Evolutionary conservation across 495 filamentous ascomycete species (phyloP), one percentile per base, ranked within the genome.

Genomic region (Immersiella caudata): DNA sequence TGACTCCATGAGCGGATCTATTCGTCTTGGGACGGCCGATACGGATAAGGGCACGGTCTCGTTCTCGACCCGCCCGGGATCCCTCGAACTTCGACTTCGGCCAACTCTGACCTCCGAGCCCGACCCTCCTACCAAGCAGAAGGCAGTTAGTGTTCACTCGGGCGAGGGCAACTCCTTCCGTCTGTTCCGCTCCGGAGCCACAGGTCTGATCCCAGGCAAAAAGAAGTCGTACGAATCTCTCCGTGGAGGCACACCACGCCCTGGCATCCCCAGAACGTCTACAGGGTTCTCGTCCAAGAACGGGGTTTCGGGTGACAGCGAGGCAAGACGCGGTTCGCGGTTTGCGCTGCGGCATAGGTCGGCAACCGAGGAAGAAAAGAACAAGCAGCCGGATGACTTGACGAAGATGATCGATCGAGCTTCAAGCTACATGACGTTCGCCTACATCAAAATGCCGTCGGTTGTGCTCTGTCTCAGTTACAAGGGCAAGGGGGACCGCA

Each of bases 321-420:
- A 84, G 11, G 80, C 73, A 14, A 88, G 91, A 68, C 83, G 83
- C 67, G 67, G 68, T 18, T 76, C 80, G 0, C 82, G 82, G 59
- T 84, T 84, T 67, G 75, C 62, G 18, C 76, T 83, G 18, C 75
- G 79, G 12, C 73, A 79, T 60, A 78, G 75, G 66, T 57, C 75
- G 11, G 74, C 61, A 50, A 69, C 69, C 12, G 75, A 79, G 6
- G 75, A 76, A 7, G 76, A 80, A 18, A 83, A 85, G 71, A 71
- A 81, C 29, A 82, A 80, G 50, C 83, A 86, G 6, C 91, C 91
- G 0, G 96, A 98, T 73, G 96, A 99, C 70, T 80, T 99, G n/a
- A 93, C 93, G 1, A 94, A 97, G 79, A 99, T 99, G 95, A 94
- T 99, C 75, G 88, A 90, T 58, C 88, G 95, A 33, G 95, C 95